Evolutionary conservation across 108 stramenopile species (phyloP).

Genomic region (Cyclotella distinguenda): DNA sequence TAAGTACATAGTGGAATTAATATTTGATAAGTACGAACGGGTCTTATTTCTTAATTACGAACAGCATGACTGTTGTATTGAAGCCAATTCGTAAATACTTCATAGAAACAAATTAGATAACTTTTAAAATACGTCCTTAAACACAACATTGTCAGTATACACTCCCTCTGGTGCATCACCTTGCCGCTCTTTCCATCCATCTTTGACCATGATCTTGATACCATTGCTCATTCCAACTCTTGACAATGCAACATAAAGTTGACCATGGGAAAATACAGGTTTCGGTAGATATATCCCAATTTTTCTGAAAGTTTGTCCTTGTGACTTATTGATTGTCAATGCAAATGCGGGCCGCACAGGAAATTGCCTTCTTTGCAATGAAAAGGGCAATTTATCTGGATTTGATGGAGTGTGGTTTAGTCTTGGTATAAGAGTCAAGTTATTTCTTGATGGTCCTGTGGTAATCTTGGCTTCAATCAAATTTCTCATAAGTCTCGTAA

Average conservation of each 20-base stretch:
- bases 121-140: constrained; percentile 2
- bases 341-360: background rate
- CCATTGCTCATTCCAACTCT: background rate
- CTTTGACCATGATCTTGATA: background rate
- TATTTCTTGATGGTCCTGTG: background rate
- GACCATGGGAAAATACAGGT: constrained; percentile 6
- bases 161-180: background rate
- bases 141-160: constrained; percentile 4
- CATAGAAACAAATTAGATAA: no score
- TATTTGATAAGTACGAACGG: no score
- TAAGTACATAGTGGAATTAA: no score
- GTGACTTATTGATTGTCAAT: background rate
- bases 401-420: background rate
- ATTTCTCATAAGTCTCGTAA: background rate
- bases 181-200: background rate
- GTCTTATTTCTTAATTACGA: no score
- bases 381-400: background rate
- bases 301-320: constrained; percentile 3
- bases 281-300: background rate
- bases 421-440: background rate
- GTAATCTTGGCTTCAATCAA: constrained; percentile 3
- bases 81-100: no score
- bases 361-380: constrained; percentile 1
- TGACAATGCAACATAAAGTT: background rate
- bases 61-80: no score